Percentiles rank a stretch among this genome's conserved stretches.
Evolutionary conservation across 139 green algal genomes (phyloP).

Genomic region (Auxenochlorella protothecoides): DNA sequence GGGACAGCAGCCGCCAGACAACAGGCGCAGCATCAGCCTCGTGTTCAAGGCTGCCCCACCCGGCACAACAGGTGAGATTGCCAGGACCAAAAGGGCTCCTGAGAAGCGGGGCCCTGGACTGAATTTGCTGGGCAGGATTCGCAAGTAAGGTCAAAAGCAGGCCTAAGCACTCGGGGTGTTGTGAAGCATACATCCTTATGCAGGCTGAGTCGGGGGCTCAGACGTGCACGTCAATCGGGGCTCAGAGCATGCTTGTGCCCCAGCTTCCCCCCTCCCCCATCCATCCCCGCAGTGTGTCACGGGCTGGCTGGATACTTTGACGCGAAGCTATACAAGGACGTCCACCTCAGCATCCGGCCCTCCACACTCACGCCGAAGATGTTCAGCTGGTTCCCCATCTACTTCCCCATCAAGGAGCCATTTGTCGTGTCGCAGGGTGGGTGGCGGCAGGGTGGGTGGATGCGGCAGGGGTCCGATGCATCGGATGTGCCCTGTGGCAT

Average conservation of each 20-base stretch:
- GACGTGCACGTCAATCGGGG: too few relatives aligned
- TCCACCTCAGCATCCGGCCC: slow-evolving; percentile 83
- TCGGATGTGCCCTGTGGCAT: not conserved
- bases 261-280: too few relatives aligned
- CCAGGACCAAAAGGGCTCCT: not conserved
- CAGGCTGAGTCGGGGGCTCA: too few relatives aligned
- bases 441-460: not conserved
- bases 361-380: slow-evolving; percentile 82
- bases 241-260: too few relatives aligned
- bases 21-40: slow-evolving; percentile 42
- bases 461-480: too few relatives aligned
- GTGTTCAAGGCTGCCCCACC: slow-evolving; percentile 39
- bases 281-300: slow-evolving; percentile 47
- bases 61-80: slow-evolving; percentile 1
- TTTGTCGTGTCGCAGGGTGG: slow-evolving; percentile 21
- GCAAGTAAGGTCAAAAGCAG: too few relatives aligned
- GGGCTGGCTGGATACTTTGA: slow-evolving; percentile 98
- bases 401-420: slow-evolving; percentile 75
- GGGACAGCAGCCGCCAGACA: slow-evolving; percentile 56
- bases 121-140: too few relatives aligned
- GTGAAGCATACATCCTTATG: too few relatives aligned
- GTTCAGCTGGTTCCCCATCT: slow-evolving; percentile 95
- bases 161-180: too few relatives aligned
- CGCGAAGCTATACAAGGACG: slow-evolving; percentile 71
- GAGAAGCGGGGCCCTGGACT: too few relatives aligned